A percentile compares a stretch with the other conserved stretches of the same genome.
Conservation (phyloP, 2,329 filamentous ascomycete genomes). For the Cytospora mali region DNA sequence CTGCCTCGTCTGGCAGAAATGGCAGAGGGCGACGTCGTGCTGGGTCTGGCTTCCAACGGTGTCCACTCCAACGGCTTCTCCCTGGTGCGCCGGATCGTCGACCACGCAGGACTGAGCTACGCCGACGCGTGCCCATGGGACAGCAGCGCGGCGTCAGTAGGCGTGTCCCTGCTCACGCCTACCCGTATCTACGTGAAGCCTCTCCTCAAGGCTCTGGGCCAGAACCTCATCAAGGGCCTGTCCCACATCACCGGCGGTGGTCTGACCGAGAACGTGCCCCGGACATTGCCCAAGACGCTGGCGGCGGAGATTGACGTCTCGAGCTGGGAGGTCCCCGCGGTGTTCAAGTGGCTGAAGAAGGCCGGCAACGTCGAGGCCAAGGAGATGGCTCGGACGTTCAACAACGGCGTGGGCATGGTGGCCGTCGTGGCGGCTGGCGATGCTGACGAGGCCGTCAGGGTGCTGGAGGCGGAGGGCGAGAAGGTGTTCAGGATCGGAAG, state of each 20-base stretch:
- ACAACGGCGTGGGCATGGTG: slow-evolving; percentile 94
- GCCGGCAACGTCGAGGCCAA: slow-evolving; percentile 68
- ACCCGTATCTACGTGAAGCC: slow-evolving; percentile 93
- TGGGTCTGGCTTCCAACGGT: slow-evolving; percentile 83
- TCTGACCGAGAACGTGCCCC: slow-evolving; percentile 88
- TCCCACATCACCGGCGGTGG: slow-evolving; percentile 97
- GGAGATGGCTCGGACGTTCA: slow-evolving; percentile 94
- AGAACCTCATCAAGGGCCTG: slow-evolving; percentile 80
- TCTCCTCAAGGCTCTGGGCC: slow-evolving; percentile 65
- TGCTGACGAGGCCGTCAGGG: slow-evolving; percentile 60
- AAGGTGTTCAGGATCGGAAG: slow-evolving; percentile 75
- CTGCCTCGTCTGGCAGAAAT: slow-evolving; percentile 78
- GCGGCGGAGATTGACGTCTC: slow-evolving; percentile 79
- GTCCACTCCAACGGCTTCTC: slow-evolving; percentile 98
- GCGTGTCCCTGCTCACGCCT: slow-evolving; percentile 79
- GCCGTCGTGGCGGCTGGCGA: slow-evolving; percentile 72
- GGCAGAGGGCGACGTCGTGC: slow-evolving; percentile 78
- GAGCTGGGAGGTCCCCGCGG: slow-evolving; percentile 73
- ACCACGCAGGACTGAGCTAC: slow-evolving; percentile 71
- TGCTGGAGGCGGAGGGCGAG: slow-evolving; percentile 71
- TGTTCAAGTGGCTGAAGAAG: slow-evolving; percentile 85
- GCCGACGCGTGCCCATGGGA: slow-evolving; percentile 78
- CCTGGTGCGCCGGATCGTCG: slow-evolving; percentile 87
- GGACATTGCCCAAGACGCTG: slow-evolving; percentile 81
- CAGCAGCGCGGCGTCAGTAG: slow-evolving; percentile 53